Conservation (phyloP, 1,284 basidiomycete species). For the Sutorius eximius region DNA sequence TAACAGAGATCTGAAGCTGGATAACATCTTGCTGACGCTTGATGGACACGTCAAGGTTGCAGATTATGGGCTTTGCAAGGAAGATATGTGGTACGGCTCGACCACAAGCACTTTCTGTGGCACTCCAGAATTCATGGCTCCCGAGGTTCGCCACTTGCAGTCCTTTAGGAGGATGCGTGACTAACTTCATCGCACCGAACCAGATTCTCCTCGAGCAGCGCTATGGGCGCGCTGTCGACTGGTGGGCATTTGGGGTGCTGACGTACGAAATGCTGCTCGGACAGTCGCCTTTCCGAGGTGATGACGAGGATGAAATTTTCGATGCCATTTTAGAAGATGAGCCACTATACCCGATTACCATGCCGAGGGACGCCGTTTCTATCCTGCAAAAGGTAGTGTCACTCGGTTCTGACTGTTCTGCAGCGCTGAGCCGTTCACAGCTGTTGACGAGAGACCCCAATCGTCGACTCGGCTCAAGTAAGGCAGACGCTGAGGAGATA, state of each 20-base stretch:
- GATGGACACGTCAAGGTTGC: slow-evolving; percentile 99
- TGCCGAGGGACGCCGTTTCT: slow-evolving; percentile 97
- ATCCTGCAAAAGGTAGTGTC: slow-evolving; percentile 83
- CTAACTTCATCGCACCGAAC: not conserved
- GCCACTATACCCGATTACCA: slow-evolving; percentile 98
- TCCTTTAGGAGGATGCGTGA: not conserved
- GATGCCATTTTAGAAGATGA: slow-evolving; percentile 99
- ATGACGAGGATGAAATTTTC: slow-evolving; percentile 99
- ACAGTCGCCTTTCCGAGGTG: slow-evolving; percentile 98
- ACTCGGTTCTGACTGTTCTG: not conserved
- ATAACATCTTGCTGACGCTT: slow-evolving; percentile 95
- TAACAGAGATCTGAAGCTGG: slow-evolving; percentile 90
- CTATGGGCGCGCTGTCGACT: slow-evolving; percentile 97
- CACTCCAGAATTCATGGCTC: slow-evolving; percentile 99
- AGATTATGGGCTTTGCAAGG: slow-evolving; percentile 99
- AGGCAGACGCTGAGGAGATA: slow-evolving; percentile 95
- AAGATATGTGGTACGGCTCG: slow-evolving; percentile 96
- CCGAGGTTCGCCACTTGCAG: slow-evolving; percentile 66
- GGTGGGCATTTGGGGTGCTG: slow-evolving; percentile 99
- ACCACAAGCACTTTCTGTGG: slow-evolving; percentile 99
- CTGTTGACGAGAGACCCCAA: slow-evolving; percentile 91
- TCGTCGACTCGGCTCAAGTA: slow-evolving; percentile 91
- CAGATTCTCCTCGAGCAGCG: slow-evolving; percentile 98
- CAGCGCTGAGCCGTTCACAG: slow-evolving; percentile 43
- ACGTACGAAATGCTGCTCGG: slow-evolving; percentile 99